These are phyloP conservation scores for Glycine tomentella DNA, from an alignment of 306 rosid species.

Conservation along the genomic window DNA sequence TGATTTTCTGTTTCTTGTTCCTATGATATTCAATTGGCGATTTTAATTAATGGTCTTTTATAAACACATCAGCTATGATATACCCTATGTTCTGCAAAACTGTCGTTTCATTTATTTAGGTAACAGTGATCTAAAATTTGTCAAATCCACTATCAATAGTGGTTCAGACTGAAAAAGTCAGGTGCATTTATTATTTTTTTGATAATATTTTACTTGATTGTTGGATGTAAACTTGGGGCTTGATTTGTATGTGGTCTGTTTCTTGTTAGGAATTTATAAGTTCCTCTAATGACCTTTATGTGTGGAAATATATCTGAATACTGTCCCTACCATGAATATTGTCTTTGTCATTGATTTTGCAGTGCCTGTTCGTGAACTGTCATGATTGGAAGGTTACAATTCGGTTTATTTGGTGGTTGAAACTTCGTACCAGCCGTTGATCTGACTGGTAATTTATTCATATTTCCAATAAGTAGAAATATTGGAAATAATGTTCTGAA, in stretches of 20 bases:
- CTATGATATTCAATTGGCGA: background rate
- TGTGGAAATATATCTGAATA: background rate
- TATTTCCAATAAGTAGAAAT: too few species aligned
- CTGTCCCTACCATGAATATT: conserved; percentile 23
- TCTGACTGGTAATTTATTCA: too few species aligned
- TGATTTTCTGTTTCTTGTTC: background rate
- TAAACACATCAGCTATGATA: background rate
- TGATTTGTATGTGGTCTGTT: conserved; percentile 24
- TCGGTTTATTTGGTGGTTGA: too few species aligned
- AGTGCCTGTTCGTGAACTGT: conserved; percentile 46
- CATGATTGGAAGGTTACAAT: too few species aligned
- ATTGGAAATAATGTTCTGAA: too few species aligned
- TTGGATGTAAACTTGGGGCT: conserved; percentile 13
- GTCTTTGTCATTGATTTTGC: conserved; percentile 47
- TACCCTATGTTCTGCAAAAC: background rate
- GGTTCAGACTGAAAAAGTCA: background rate
- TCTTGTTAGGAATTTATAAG: conserved; percentile 17
- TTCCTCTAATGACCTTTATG: conserved; percentile 2
- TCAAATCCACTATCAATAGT: background rate
- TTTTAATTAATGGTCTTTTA: background rate
- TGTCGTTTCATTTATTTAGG: conserved; percentile 6
- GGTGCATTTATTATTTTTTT: background rate
- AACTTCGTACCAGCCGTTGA: too few species aligned
- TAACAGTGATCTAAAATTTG: conserved; percentile 11
- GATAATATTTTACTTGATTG: background rate